Conservation (phyloP, 495 filamentous ascomycete species). For the Viridothelium virens region DNA sequence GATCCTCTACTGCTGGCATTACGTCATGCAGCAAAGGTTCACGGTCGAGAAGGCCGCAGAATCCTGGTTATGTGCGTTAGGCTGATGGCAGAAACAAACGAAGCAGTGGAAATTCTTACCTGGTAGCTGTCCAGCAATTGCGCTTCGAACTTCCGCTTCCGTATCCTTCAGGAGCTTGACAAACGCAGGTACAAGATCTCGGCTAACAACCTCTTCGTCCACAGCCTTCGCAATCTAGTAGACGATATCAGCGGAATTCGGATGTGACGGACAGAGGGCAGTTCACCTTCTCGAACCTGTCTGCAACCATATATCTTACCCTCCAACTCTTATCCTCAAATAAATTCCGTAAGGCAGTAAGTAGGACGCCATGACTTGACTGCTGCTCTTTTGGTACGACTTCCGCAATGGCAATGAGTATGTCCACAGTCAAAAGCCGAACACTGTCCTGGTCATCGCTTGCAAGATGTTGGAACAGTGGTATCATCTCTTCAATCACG, state of each 20-base stretch:
- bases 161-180: slow-evolving; percentile 96
- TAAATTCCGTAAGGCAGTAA: slow-evolving; percentile 80
- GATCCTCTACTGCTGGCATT: slow-evolving; percentile 91
- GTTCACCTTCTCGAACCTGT: slow-evolving; percentile 90
- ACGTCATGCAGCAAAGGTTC: slow-evolving; percentile 89
- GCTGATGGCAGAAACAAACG: slow-evolving; percentile 1
- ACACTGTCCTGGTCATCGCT: slow-evolving; percentile 97
- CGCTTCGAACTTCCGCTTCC: slow-evolving; percentile 94
- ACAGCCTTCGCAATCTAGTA: slow-evolving; percentile 90
- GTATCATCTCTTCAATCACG: slow-evolving; percentile 97
- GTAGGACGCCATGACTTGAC: slow-evolving; percentile 83
- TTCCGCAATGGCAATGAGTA: slow-evolving; percentile 92
- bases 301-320: slow-evolving; percentile 97
- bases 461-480: slow-evolving; percentile 92
- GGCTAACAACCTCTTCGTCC: slow-evolving; percentile 87
- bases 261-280: not conserved
- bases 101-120: slow-evolving; percentile 42
- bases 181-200: slow-evolving; percentile 93
- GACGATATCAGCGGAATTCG: not conserved
- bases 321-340: slow-evolving; percentile 99
- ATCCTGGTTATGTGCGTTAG: slow-evolving; percentile 50
- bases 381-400: slow-evolving; percentile 97
- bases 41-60: slow-evolving; percentile 80
- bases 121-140: slow-evolving; percentile 94
- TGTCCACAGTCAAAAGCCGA: slow-evolving; percentile 88